These are phyloP conservation scores for Aeschynomene evenia DNA, from an alignment of 306 rosid genomes.

Conservation along the genomic window DNA sequence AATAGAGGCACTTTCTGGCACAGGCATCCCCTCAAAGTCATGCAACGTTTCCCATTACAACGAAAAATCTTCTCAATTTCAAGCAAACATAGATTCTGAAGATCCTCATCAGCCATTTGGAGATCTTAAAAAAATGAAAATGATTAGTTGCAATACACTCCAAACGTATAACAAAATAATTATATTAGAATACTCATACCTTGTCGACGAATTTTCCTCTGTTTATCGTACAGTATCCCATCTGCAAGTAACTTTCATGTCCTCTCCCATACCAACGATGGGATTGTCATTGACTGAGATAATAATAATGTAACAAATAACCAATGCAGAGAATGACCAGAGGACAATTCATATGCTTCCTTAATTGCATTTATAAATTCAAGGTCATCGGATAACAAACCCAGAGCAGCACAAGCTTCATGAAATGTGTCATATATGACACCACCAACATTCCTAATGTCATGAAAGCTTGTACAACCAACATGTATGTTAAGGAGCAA, in stretches of 20 bases:
- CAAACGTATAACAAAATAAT: too few relatives aligned
- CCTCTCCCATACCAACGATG: not conserved
- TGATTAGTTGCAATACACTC: too few relatives aligned
- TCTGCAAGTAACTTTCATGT: not conserved
- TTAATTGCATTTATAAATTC: not conserved
- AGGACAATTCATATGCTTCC: not conserved
- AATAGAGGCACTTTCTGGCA: too few relatives aligned
- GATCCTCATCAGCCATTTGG: too few relatives aligned
- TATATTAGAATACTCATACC: too few relatives aligned
- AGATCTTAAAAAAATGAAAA: too few relatives aligned
- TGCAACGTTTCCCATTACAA: too few relatives aligned
- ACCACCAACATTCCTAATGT: not conserved
- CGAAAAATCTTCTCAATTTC: too few relatives aligned
- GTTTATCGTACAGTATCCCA: not conserved
- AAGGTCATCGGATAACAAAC: not conserved
- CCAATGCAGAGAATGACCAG: not conserved
- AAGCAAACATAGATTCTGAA: too few relatives aligned
- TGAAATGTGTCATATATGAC: not conserved
- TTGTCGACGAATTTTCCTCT: fast-evolving
- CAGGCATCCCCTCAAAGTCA: too few relatives aligned
- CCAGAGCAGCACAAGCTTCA: not conserved
- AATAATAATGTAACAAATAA: not conserved
- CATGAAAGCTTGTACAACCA: not conserved
- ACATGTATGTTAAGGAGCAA: not conserved
- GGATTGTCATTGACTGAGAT: not conserved